Conservation (phyloP, 2,329 filamentous ascomycete species). For the Aciculosporium take region DNA sequence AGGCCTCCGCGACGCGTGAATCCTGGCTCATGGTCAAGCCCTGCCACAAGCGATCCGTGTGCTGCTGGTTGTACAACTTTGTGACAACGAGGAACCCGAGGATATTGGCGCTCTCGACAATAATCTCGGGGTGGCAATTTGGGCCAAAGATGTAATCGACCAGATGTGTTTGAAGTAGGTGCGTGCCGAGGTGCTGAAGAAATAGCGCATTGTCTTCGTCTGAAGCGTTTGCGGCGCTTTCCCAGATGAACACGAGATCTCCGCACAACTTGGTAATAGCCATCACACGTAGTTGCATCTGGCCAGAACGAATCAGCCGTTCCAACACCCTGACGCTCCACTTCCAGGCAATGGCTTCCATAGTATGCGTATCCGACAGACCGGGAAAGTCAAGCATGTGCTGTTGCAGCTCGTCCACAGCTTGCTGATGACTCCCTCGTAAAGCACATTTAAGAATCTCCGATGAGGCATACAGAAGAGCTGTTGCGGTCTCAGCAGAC, state of each 20-base stretch:
- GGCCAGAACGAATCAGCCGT: conserved; percentile 64
- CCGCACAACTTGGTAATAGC: conserved; percentile 61
- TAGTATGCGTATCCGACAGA: conserved; percentile 23
- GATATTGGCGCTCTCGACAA: conserved; percentile 66
- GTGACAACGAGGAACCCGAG: conserved; percentile 78
- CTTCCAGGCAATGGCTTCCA: conserved; percentile 40
- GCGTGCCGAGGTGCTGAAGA: conserved; percentile 52
- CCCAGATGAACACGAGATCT: conserved; percentile 56
- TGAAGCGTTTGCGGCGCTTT: conserved; percentile 33
- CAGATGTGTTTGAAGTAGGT: conserved; percentile 55
- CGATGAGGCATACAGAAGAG: conserved; percentile 26
- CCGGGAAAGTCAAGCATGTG: conserved; percentile 19
- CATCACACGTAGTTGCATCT: conserved; percentile 79
- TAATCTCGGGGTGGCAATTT: conserved; percentile 84
- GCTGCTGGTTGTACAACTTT: conserved; percentile 51
- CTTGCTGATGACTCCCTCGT: conserved; percentile 20
- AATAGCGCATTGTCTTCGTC: conserved; percentile 30
- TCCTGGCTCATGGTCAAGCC: conserved; percentile 72
- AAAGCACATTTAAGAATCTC: conserved; percentile 30
- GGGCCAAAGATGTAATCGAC: conserved; percentile 80
- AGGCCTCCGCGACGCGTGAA: conserved; percentile 67
- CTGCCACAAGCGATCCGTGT: conserved; percentile 74
- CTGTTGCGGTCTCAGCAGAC: conserved; percentile 27
- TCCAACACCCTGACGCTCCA: conserved; percentile 59
- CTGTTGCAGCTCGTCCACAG: conserved; percentile 15